These are phyloP conservation scores for Euclidium syriacum DNA, from an alignment of 345 rosid species.

Conservation along the genomic window DNA sequence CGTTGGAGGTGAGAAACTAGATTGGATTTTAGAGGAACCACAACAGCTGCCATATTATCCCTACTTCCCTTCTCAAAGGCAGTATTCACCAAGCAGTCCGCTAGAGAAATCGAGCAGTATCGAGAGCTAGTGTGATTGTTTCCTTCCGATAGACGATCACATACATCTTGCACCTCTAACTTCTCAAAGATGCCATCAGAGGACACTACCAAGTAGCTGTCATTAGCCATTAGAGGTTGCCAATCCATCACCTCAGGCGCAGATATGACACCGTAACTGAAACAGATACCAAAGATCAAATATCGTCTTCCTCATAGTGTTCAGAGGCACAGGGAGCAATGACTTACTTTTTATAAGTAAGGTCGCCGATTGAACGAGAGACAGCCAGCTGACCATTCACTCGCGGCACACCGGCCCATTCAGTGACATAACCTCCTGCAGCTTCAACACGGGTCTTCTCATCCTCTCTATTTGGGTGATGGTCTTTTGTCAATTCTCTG, in stretches of 20 bases:
- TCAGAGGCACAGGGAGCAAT: background rate
- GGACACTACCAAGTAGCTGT: constrained; percentile 84
- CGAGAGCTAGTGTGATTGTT: constrained; percentile 34
- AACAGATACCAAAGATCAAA: constrained; percentile 9
- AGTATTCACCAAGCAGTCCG: constrained; percentile 71
- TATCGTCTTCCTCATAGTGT: background rate
- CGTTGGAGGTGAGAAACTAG: constrained; percentile 38
- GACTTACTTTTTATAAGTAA: constrained; percentile 28
- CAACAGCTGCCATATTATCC: constrained; percentile 83
- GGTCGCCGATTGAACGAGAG: constrained; percentile 89
- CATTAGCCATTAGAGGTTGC: constrained; percentile 59
- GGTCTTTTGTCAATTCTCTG: constrained; percentile 79
- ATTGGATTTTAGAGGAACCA: constrained; percentile 60
- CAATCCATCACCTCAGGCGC: constrained; percentile 87
- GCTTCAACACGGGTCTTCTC: constrained; percentile 82
- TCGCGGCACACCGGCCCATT: constrained; percentile 73
- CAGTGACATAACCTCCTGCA: constrained; percentile 84
- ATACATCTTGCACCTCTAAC: constrained; percentile 66
- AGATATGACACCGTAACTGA: constrained; percentile 82
- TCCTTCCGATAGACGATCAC: constrained; percentile 71
- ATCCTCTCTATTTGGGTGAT: constrained; percentile 88
- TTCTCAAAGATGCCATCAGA: constrained; percentile 96
- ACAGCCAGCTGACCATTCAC: constrained; percentile 88
- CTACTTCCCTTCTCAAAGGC: constrained; percentile 75
- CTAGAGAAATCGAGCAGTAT: constrained; percentile 63